Conservation (phyloP, 2,329 filamentous ascomycete genomes). For the Fusarium tjaetaba region DNA sequence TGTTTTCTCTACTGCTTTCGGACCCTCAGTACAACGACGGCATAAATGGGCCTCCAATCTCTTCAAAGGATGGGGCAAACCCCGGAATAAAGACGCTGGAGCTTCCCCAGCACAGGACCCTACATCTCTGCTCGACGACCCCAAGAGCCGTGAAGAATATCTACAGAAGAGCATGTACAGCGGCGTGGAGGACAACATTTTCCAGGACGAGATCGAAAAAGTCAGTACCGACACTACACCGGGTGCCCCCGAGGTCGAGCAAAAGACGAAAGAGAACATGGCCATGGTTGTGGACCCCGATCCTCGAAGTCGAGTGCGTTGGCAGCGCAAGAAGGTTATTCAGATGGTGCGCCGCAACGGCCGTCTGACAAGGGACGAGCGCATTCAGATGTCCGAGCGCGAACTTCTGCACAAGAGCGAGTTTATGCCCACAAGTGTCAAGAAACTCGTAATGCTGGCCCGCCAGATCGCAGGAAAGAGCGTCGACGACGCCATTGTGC, state of each 20-base stretch:
- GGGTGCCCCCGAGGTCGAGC: slow-evolving; percentile 48
- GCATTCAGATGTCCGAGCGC: slow-evolving; percentile 72
- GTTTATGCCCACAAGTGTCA: slow-evolving; percentile 83
- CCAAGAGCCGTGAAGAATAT: slow-evolving; percentile 55
- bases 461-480: slow-evolving; percentile 92
- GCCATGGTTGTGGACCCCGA: slow-evolving; percentile 77
- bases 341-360: slow-evolving; percentile 73
- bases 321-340: slow-evolving; percentile 86
- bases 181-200: slow-evolving; percentile 66
- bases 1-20: slow-evolving; percentile 24
- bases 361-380: slow-evolving; percentile 65
- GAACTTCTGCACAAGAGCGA: slow-evolving; percentile 69
- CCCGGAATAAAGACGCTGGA: slow-evolving; percentile 46
- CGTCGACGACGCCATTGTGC: slow-evolving; percentile 90
- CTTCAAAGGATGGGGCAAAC: slow-evolving; percentile 51
- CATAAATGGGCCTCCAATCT: slow-evolving; percentile 56
- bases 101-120: slow-evolving; percentile 41
- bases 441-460: slow-evolving; percentile 89
- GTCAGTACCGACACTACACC: slow-evolving; percentile 24
- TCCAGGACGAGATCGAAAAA: slow-evolving; percentile 67
- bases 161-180: slow-evolving; percentile 53
- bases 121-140: slow-evolving; percentile 53
- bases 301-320: slow-evolving; percentile 74
- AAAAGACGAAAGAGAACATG: slow-evolving; percentile 61
- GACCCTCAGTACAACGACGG: slow-evolving; percentile 48